Conservation (phyloP, 2,329 filamentous ascomycete genomes). For the Scytalidium lignicola region DNA sequence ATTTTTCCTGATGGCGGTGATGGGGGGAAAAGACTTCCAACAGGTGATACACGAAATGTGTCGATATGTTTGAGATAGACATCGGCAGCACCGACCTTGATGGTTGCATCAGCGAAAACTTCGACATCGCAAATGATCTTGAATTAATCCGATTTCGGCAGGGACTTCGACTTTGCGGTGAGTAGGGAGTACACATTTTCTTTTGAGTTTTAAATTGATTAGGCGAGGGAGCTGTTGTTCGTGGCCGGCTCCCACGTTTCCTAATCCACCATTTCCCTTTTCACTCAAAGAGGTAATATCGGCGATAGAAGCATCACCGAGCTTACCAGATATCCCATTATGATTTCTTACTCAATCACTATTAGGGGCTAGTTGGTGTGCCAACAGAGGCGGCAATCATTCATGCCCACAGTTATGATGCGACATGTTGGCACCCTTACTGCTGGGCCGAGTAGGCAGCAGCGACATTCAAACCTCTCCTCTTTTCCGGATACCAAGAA, state of each 20-base stretch:
- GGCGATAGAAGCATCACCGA: too few species aligned
- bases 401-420: not conserved
- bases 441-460: not conserved
- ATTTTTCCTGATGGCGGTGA: not conserved
- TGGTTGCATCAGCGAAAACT: not conserved
- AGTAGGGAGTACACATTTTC: too few species aligned
- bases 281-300: too few species aligned
- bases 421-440: not conserved
- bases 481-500: not conserved
- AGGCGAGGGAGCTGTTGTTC: too few species aligned
- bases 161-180: too few species aligned
- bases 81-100: not conserved
- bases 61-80: not conserved
- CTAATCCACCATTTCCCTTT: too few species aligned
- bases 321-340: too few species aligned
- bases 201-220: too few species aligned
- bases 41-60: not conserved
- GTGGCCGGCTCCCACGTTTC: too few species aligned
- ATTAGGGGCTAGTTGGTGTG: not conserved
- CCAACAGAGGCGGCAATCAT: not conserved
- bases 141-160: too few species aligned
- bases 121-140: too few species aligned
- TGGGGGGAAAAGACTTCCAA: not conserved
- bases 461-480: not conserved
- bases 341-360: not conserved